Evolutionary conservation across 768 basidiomycete genomes (phyloP).

Genomic region (Leccinum arenicola): DNA sequence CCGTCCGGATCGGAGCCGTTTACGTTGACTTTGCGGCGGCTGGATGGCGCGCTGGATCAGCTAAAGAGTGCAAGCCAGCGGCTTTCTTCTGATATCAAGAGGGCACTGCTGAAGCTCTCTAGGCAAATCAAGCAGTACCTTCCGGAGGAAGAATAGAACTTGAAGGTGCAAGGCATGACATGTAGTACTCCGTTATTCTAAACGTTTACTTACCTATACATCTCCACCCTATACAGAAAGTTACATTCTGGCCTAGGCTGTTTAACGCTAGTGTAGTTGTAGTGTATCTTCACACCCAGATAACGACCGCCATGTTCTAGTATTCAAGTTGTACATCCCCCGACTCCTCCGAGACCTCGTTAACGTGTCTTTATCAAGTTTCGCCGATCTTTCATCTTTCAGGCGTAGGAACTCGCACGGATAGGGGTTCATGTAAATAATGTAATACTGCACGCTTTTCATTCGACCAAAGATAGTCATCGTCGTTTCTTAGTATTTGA

Average conservation of each 20-base stretch:
- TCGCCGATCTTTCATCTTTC: no score
- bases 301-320: not conserved
- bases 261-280: not conserved
- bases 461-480: no score
- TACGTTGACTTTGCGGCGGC: not conserved
- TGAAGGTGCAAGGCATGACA: not conserved
- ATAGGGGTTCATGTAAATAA: no score
- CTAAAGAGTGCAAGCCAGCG: not conserved
- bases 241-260: not conserved
- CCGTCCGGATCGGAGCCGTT: not conserved
- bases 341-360: no score
- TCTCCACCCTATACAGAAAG: not conserved
- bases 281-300: not conserved
- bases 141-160: not conserved
- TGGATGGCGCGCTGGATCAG: not conserved
- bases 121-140: not conserved
- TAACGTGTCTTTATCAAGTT: no score
- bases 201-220: not conserved
- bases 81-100: slow-evolving; percentile 2
- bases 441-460: no score
- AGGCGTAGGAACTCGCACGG: no score
- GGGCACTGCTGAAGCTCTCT: not conserved
- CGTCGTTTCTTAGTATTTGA: no score
- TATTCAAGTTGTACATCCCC: no score
- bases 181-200: not conserved